These are phyloP conservation scores for Chimonanthus praecox DNA, from an alignment of 164 flowering plant genomes.

Conservation along the genomic window DNA sequence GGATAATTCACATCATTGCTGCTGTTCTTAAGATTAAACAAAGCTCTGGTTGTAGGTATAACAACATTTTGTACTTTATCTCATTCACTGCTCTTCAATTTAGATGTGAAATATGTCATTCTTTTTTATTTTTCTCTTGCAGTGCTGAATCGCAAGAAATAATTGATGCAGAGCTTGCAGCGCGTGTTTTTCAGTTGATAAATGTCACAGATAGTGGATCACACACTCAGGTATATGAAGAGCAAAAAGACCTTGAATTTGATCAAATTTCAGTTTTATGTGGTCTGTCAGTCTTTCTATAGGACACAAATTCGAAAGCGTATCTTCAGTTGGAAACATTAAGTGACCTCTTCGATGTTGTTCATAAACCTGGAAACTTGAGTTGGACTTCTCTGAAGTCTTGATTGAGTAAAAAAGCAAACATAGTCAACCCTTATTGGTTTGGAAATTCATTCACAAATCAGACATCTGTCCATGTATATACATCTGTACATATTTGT, in stretches of 20 bases:
- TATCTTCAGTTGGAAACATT: neutral
- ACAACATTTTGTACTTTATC: conserved; percentile 2
- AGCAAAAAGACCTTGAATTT: neutral
- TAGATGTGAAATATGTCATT: neutral
- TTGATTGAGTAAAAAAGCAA: too few species aligned
- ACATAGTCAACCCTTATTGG: too few species aligned
- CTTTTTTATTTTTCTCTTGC: conserved; percentile 21
- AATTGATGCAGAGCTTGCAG: conserved; percentile 96
- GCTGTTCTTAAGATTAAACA: conserved; percentile 82
- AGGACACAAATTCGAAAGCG: neutral
- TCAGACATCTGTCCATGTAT: too few species aligned
- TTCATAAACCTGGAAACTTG: too few species aligned
- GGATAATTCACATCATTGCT: conserved; percentile 95
- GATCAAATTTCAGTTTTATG: neutral
- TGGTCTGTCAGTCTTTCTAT: neutral
- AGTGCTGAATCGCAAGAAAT: conserved; percentile 89
- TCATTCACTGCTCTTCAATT: neutral
- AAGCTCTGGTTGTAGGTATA: conserved; percentile 64
- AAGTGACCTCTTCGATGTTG: too few species aligned
- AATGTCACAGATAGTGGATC: conserved; percentile 84
- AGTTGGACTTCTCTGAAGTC: too few species aligned
- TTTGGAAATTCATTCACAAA: too few species aligned
- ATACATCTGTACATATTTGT: too few species aligned
- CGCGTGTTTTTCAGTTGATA: conserved; percentile 85
- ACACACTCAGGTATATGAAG: conserved; percentile 66